These are phyloP conservation scores for Stygiomarasmius scandens DNA, from an alignment of 1,284 basidiomycete genomes.

Conservation along the genomic window DNA sequence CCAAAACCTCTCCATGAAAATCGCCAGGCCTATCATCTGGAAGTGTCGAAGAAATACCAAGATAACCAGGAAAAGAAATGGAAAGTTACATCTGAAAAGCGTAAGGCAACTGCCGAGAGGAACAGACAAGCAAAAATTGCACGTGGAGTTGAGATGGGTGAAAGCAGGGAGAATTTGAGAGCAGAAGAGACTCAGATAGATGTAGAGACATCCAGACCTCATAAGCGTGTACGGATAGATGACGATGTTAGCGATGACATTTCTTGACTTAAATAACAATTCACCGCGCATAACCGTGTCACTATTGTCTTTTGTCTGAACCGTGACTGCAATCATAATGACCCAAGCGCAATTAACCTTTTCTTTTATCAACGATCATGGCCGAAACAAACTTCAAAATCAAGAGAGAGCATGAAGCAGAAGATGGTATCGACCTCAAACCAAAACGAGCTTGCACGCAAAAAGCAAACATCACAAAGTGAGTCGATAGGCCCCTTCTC, in stretches of 20 bases:
- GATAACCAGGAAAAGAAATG: background rate
- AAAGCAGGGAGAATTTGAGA: background rate
- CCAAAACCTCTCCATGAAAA: slow-evolving; percentile 22
- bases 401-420: background rate
- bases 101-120: slow-evolving; percentile 4
- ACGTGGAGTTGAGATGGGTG: background rate
- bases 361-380: too few species aligned
- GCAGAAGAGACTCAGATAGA: background rate
- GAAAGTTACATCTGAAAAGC: slow-evolving; percentile 4
- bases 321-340: background rate
- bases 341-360: too few species aligned
- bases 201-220: too few species aligned
- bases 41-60: background rate
- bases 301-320: background rate
- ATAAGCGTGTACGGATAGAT: too few species aligned
- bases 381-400: background rate
- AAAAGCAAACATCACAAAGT: too few species aligned
- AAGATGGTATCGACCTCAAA: background rate
- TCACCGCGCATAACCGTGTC: too few species aligned
- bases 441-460: too few species aligned
- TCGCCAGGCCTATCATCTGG: background rate
- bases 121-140: background rate
- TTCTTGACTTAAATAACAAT: too few species aligned
- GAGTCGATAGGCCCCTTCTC: background rate
- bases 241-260: too few species aligned